These are phyloP conservation scores for Vitis riparia DNA, from an alignment of 164 flowering plant genomes.

Conservation along the genomic window DNA sequence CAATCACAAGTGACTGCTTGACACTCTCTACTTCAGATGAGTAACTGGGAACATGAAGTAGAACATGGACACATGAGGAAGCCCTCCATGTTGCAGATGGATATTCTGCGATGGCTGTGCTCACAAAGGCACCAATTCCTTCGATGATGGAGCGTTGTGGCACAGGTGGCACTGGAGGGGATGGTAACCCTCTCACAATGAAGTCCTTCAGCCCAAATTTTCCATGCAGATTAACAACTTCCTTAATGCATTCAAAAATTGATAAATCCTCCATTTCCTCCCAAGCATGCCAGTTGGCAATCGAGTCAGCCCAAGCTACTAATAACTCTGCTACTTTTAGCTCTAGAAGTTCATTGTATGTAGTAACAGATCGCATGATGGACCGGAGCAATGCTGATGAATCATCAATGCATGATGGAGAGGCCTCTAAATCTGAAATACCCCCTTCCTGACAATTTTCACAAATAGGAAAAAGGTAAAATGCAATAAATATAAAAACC, in stretches of 20 bases:
- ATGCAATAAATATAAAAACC: background rate
- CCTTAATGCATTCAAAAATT: conserved; percentile 57
- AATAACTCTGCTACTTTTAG: conserved; percentile 57
- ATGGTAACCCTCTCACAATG: conserved; percentile 36
- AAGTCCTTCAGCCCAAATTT: conserved; percentile 48
- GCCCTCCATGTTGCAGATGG: conserved; percentile 78
- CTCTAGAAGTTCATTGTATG: conserved; percentile 30
- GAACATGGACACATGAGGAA: conserved; percentile 61
- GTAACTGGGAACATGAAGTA: conserved; percentile 58
- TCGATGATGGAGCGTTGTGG: conserved; percentile 59
- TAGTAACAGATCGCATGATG: conserved; percentile 45
- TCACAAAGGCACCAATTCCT: conserved; percentile 58
- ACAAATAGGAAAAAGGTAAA: background rate
- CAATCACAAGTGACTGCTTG: conserved; percentile 48
- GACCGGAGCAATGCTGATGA: conserved; percentile 56
- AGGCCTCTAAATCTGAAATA: conserved; percentile 13
- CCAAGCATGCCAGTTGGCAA: conserved; percentile 87
- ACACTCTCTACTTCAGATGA: conserved; percentile 49
- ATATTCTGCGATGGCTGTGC: conserved; percentile 59
- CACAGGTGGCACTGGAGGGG: conserved; percentile 76
- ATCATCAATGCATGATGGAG: conserved; percentile 60
- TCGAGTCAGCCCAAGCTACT: conserved; percentile 59
- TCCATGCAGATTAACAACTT: conserved; percentile 46
- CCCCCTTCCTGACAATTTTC: conserved; percentile 42
- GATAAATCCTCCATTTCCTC: conserved; percentile 73